Conservation (phyloP, 768 basidiomycete genomes). For the Mycena alexandri region DNA sequence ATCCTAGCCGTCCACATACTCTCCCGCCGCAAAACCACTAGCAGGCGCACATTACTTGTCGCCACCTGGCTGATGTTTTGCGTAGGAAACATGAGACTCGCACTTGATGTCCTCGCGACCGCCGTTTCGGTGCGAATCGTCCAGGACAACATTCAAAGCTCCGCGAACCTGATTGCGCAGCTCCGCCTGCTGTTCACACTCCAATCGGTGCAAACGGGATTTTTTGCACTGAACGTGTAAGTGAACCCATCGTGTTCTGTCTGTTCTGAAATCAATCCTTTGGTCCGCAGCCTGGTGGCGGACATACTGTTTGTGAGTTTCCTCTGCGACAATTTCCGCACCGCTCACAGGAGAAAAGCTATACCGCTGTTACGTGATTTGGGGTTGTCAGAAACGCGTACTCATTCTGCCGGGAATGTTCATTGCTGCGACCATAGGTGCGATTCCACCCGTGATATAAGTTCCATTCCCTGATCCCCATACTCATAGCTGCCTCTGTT, state of each 20-base stretch:
- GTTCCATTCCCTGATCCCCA: too few relatives aligned
- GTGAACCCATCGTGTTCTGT: background rate
- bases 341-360: background rate
- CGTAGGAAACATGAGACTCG: conserved; percentile 1
- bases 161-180: background rate
- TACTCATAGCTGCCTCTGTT: too few relatives aligned
- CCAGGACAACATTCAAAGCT: conserved; percentile 2
- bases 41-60: background rate
- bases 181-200: background rate
- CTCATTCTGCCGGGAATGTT: background rate
- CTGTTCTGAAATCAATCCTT: background rate
- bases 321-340: background rate
- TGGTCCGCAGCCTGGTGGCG: background rate
- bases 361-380: background rate
- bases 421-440: background rate
- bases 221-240: background rate
- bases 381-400: background rate
- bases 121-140: background rate
- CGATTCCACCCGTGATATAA: background rate
- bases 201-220: background rate
- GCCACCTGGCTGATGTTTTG: background rate
- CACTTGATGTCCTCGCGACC: background rate
- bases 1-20: background rate
- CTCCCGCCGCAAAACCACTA: background rate
- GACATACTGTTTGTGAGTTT: background rate